phyloP scores from a whole-genome alignment of 2,329 filamentous ascomycete species.

The Diaporthe sp. region DNA sequence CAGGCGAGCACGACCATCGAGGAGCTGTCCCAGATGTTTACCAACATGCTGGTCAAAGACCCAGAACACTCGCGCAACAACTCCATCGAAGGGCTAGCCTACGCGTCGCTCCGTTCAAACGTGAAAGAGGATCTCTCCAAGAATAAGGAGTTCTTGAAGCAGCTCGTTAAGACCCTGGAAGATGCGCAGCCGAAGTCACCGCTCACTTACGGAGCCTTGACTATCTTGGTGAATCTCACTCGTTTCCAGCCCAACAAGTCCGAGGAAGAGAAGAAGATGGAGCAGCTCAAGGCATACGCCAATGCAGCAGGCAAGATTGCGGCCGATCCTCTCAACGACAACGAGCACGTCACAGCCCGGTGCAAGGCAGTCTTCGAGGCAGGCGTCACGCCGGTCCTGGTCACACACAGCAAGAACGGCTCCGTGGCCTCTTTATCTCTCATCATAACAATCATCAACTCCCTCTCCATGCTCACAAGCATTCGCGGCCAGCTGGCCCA shows the following conservation, averaged over 20 bases:
- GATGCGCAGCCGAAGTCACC: constrained; percentile 74
- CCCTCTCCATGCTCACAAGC: constrained; percentile 79
- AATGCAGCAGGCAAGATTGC: constrained; percentile 79
- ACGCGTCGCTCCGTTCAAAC: constrained; percentile 86
- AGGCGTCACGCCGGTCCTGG: constrained; percentile 81
- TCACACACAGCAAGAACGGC: constrained; percentile 79
- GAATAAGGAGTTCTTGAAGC: constrained; percentile 76
- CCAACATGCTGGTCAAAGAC: constrained; percentile 73
- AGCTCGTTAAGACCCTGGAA: constrained; percentile 74
- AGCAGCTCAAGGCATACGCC: constrained; percentile 93
- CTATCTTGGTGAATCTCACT: constrained; percentile 87
- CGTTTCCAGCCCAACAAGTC: constrained; percentile 81
- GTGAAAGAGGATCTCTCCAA: constrained; percentile 85
- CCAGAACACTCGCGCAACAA: constrained; percentile 72
- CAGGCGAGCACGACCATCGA: constrained; percentile 72
- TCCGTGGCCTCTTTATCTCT: constrained; percentile 79
- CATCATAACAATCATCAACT: constrained; percentile 81
- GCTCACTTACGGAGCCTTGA: constrained; percentile 86
- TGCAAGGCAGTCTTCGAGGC: constrained; percentile 85
- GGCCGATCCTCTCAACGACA: constrained; percentile 78
- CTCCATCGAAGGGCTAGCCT: constrained; percentile 91
- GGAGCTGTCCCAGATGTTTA: constrained; percentile 74
- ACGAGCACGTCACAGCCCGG: constrained; percentile 79
- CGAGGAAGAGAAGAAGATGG: constrained; percentile 93
- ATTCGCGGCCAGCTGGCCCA: constrained; percentile 86